Base-by-base conservation (phyloP, 345 rosid genomes). In the Boechera retrofracta region DNA sequence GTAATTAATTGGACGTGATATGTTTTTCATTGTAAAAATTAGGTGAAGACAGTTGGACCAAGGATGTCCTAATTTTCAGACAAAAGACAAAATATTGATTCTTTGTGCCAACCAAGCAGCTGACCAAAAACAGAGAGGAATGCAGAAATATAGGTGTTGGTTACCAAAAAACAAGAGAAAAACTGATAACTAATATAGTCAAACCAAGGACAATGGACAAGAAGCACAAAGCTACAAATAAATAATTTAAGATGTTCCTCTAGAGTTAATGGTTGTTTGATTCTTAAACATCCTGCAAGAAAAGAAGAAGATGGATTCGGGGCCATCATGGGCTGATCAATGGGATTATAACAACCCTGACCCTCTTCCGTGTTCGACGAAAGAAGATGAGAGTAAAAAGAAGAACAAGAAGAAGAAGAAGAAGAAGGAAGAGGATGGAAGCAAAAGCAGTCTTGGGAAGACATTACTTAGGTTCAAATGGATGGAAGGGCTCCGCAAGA, bases 261-360 rank as follows among this genome's bases (percentile, higher is more conserved):
- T 35, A 51, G 29, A 56, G 31, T 45, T 33, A 61, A 26, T 59
- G 54, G 2, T 64, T 64, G 11, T 53, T 62, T 69, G 57, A 69
- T 11, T 77, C 61, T 47, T 12, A 12, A 36, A 64, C 39, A 62
- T 47, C 29, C 12, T 36, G n/a, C 56, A 57, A 72, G 57, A 66
- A n/a, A 10, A 67, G 56, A 44, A 79, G 65, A 74, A 79, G 53
- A 79, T 74, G 79, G 72, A 79, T 54, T 55, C 75, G 0, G 79
- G 82, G 10, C 58, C 33, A 11, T 74, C 79, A 4, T 79, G 75
- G 82, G 82, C 79, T 51, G 82, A 74, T 79, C 76, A 79, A 69
- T 79, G 72, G 79, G 82, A 79, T 38, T 56, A 72, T 16, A 24
- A 42, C 26, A 78, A 79, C 55, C 74, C 82, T 60, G 82, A 79